Evolutionary conservation across 371 early-diverging fungal genomes (phyloP), one percentile per base, ranked within the genome.

Genomic region (Mucor indicus): DNA sequence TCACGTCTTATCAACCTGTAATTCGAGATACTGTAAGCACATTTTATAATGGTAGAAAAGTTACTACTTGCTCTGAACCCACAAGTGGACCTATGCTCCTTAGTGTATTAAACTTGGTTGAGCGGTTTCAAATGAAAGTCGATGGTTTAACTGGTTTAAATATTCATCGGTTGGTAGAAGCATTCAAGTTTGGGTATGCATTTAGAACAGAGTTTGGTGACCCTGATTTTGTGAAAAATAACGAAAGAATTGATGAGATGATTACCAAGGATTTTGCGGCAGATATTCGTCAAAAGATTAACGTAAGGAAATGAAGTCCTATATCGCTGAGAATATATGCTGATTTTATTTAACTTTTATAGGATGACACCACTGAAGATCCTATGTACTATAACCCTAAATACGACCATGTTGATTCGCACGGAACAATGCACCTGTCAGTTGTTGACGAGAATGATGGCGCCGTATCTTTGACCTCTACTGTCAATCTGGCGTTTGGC

Each of bases 401-500:
- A 40, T 94, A 83, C 67, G 92, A 87, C 22, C 69, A 78, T 29
- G 61, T 79, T 13, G 91, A 89, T 32, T 85, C 90, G 48, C 98
- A 93, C 58, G 99, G 99, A 4, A 99, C 99, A 13, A 96, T 97
- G 46, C 98, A 98, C 66, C 53, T 99, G 2, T 96, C 98, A 2
- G 89, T 93, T 1, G 77, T 98, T 7, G 95, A 94, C 64, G 66
- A 77, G 44, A 75, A 94, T 25, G 92, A 90, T 41, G 83, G 86
- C 59, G 89, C 93, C 0, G 98, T 96, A 6, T 69, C 92, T 0
- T 38, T 98, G 43, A 99, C 98, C 1, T 89, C 91, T n/a, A 96
- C 99, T 0, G 81, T 98, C 17, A 98, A 99, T 72, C 68, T 96
- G 13, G 60, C 87, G 16, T 99, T 98, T 78, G 99, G 99, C 1